Evolutionary conservation across 371 early-diverging fungal genomes (phyloP).

Genomic region (Entomophthora muscae): DNA sequence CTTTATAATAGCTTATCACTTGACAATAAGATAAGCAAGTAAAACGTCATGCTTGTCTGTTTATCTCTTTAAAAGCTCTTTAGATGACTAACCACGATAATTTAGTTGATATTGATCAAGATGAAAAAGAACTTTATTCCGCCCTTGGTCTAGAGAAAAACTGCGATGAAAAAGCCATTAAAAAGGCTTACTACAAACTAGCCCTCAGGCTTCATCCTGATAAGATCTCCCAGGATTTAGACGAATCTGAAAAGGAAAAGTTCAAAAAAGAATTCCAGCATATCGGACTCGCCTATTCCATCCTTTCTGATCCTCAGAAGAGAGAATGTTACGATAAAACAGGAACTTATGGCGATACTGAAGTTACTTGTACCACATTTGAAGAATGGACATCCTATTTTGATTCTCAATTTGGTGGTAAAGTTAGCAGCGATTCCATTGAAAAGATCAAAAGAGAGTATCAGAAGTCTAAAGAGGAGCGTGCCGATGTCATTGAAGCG

Average conservation of each 20-base stretch:
- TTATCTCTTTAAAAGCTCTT: too few species aligned
- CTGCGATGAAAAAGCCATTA: slow-evolving; percentile 24
- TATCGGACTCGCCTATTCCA: slow-evolving; percentile 63
- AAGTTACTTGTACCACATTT: slow-evolving; percentile 18
- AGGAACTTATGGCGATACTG: slow-evolving; percentile 23
- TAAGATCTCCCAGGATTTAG: slow-evolving; percentile 35
- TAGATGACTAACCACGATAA: too few species aligned
- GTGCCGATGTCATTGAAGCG: slow-evolving; percentile 43
- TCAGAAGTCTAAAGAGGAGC: slow-evolving; percentile 70
- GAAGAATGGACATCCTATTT: slow-evolving; percentile 73
- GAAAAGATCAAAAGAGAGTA: slow-evolving; percentile 44
- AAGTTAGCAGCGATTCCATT: slow-evolving; percentile 58
- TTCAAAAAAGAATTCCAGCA: slow-evolving; percentile 65
- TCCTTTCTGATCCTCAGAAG: slow-evolving; percentile 59
- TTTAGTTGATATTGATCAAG: background rate
- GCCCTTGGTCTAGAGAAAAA: background rate
- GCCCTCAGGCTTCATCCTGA: slow-evolving; percentile 79
- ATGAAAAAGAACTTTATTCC: background rate
- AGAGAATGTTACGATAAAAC: slow-evolving; percentile 64
- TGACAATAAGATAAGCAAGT: too few species aligned
- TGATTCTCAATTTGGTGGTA: slow-evolving; percentile 56
- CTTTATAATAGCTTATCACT: too few species aligned
- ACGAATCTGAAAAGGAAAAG: slow-evolving; percentile 41
- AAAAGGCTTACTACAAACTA: slow-evolving; percentile 83
- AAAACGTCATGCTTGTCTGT: too few species aligned